phyloP scores from a whole-genome alignment of 2,329 filamentous ascomycete genomes.

The Pyrenophora teres region DNA sequence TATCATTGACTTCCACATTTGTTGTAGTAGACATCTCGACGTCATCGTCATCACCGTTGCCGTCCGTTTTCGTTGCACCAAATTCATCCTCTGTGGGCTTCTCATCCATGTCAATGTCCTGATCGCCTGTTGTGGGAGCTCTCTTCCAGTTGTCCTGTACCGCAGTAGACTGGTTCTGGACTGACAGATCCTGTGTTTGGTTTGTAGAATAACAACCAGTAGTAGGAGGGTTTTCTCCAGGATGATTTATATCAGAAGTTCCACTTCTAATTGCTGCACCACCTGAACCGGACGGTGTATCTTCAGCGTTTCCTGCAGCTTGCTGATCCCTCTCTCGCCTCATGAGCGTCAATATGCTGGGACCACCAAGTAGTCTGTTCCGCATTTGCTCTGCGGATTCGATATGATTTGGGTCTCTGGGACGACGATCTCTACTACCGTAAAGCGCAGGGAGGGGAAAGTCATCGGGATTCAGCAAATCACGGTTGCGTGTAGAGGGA shows the following conservation, averaged over 20 bases:
- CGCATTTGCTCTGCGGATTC: constrained; percentile 2
- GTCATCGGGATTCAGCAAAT: background rate
- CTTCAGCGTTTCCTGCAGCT: background rate
- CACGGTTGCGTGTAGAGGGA: background rate
- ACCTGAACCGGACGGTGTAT: background rate
- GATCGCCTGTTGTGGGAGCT: no score
- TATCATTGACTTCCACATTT: no score
- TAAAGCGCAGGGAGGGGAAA: constrained; percentile 2
- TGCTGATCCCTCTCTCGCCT: background rate
- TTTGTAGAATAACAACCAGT: background rate
- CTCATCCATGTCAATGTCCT: no score
- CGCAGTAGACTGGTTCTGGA: no score
- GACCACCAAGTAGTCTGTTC: background rate
- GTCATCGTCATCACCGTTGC: no score
- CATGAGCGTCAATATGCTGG: background rate
- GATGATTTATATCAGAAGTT: background rate
- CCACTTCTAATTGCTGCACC: background rate
- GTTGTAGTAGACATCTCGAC: no score
- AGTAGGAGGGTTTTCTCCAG: background rate
- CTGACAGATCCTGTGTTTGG: no score
- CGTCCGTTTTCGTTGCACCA: no score
- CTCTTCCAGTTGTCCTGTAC: no score
- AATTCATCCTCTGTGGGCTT: no score
- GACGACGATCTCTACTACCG: background rate
- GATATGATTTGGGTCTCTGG: background rate